phyloP scores from a whole-genome alignment of 495 filamentous ascomycete species.

The Neurospora sublineolata region DNA sequence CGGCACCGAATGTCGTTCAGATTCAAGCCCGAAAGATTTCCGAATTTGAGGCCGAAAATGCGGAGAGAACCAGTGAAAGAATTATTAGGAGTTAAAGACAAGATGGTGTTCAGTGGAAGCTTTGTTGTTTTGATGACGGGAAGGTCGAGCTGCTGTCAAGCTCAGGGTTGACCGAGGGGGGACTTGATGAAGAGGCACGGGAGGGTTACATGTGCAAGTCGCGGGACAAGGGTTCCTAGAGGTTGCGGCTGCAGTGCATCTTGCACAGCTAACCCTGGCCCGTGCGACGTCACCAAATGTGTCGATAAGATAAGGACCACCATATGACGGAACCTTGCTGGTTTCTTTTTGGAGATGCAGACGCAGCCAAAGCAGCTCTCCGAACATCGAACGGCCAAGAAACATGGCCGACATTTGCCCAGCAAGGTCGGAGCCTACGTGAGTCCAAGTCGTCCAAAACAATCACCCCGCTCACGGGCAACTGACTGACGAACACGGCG shows the following conservation, averaged over 20 bases:
- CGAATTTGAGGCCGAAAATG: neutral
- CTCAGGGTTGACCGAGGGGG: neutral
- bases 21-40: neutral
- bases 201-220: neutral
- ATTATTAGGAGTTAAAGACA: neutral
- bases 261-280: neutral
- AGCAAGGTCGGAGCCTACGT: slow-evolving; percentile 36
- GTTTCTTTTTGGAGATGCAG: neutral
- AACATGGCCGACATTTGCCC: slow-evolving; percentile 26
- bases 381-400: neutral
- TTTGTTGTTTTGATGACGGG: neutral
- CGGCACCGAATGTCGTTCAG: neutral
- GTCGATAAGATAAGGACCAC: neutral
- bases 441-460: slow-evolving; percentile 9
- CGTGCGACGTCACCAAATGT: neutral
- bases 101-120: neutral
- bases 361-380: neutral
- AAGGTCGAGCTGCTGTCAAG: neutral
- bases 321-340: neutral
- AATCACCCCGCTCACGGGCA: slow-evolving; percentile 1
- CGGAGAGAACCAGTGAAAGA: neutral
- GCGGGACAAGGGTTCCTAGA: neutral
- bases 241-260: neutral
- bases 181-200: neutral
- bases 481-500: slow-evolving; percentile 2